phyloP scores from a whole-genome alignment of 2,329 filamentous ascomycete genomes.

The Madurella mycetomatis region DNA sequence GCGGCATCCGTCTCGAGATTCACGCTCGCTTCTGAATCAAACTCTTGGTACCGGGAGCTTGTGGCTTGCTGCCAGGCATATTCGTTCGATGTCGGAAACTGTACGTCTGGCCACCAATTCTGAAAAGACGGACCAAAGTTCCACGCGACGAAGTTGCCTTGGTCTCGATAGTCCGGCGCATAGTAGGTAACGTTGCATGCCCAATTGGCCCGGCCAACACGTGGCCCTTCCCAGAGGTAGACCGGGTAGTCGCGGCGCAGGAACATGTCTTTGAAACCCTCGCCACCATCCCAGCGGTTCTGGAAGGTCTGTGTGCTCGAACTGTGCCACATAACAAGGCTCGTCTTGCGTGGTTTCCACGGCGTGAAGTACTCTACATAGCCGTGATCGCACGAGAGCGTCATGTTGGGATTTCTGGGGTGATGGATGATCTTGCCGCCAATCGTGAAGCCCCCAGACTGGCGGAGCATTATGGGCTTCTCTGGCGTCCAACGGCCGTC shows the following conservation, averaged over 20 bases:
- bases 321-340: constrained; percentile 37
- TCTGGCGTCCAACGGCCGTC: neutral
- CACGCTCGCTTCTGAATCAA: constrained; percentile 31
- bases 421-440: constrained; percentile 29
- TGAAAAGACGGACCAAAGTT: constrained; percentile 32
- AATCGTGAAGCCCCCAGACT: constrained; percentile 34
- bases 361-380: constrained; percentile 39
- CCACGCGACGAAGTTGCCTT: constrained; percentile 34
- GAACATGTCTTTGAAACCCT: constrained; percentile 38
- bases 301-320: constrained; percentile 36
- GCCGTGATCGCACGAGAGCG: constrained; percentile 36
- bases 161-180: constrained; percentile 31
- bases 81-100: constrained; percentile 31
- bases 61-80: constrained; percentile 34
- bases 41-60: constrained; percentile 34
- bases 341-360: constrained; percentile 30
- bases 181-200: constrained; percentile 32
- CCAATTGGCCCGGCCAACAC: constrained; percentile 36
- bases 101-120: constrained; percentile 33
- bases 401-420: constrained; percentile 28
- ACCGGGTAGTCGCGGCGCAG: constrained; percentile 35
- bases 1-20: constrained; percentile 33
- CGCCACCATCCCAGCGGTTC: constrained; percentile 37
- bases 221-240: constrained; percentile 36
- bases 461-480: constrained; percentile 27